Conservation (phyloP, 2,329 filamentous ascomycete species). For the Arthrobotrys conoides region DNA sequence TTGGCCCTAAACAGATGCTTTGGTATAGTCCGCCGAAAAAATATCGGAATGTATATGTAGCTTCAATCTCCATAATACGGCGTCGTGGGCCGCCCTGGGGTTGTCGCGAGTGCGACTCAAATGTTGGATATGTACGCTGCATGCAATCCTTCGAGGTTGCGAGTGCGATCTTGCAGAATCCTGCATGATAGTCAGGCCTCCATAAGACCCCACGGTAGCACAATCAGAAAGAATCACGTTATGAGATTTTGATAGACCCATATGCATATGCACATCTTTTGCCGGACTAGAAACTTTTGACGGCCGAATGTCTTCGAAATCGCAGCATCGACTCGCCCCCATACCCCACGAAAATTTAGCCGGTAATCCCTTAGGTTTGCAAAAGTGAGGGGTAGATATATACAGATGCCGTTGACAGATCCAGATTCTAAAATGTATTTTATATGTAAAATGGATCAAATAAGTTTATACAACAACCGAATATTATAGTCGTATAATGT, state of each 20-base stretch:
- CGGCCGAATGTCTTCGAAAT: neutral
- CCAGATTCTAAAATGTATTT: too few species aligned
- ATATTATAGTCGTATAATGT: too few species aligned
- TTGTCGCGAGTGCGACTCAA: neutral
- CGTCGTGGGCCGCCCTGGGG: too few species aligned
- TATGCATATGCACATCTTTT: neutral
- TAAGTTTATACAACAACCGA: too few species aligned
- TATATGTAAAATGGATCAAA: too few species aligned
- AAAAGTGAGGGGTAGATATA: too few species aligned
- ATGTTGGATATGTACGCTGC: neutral
- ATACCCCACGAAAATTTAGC: too few species aligned
- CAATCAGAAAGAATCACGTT: neutral
- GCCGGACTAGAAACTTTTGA: neutral
- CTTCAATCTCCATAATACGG: too few species aligned
- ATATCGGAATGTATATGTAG: neutral
- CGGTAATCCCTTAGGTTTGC: too few species aligned
- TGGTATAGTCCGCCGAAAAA: neutral
- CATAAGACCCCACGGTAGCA: neutral
- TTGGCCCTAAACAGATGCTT: neutral
- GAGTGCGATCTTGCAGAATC: conserved; percentile 10
- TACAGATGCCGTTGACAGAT: too few species aligned
- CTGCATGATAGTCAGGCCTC: neutral
- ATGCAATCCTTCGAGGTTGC: neutral
- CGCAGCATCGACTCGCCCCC: too few species aligned
- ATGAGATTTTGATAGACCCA: neutral